Evolutionary conservation across 352 stramenopile species (phyloP), one percentile per base, ranked within the genome.

Genomic region (Pythium dissotocum): DNA sequence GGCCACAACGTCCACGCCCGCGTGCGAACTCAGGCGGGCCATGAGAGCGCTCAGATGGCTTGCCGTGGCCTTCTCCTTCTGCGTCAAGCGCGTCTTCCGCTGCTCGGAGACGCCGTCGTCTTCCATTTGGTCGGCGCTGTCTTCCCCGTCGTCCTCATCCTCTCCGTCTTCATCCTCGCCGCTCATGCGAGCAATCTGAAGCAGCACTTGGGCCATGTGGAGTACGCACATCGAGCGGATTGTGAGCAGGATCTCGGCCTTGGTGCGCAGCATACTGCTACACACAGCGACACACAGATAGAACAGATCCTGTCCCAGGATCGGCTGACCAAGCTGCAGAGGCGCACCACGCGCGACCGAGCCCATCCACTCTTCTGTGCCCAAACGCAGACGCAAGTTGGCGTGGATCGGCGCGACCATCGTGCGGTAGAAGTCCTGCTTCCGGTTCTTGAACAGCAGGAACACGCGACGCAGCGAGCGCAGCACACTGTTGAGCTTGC

Each of bases 191-290:
- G 80, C 72, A 7, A 90, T 71, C 60, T 94, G 87, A 0, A 94
- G 65, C 14, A 94, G 74, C 38, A 90, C 82, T 74, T 95, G 87
- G 2, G 75, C 81, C 82, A 94, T 92, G 69, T 92, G 75, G 5
- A 95, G 71, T 46, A 92, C 76, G 35, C 84, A 92, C 30, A 95
- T 78, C 13, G 79, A 89, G 16, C 85, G 85, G 30, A 95, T 86
- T 1, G 87, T 93, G 24, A 88, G 75, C 55, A 95, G 58, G 42
- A 95, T 92, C 26, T 95, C 83, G 0, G 87, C 77, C 61, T 94
- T 93, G 2, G 83, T 85, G 28, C 76, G 79, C 51, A 95, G 38
- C 78, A 93, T 89, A 58, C 80, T 91, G 61, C 85, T 89, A 70
- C 85, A 94, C 35, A 94, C 76, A 18, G 85, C 82, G 9, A 93